Base-by-base conservation (phyloP, 2,329 filamentous ascomycete genomes). In the Penicillium sumatraense region DNA sequence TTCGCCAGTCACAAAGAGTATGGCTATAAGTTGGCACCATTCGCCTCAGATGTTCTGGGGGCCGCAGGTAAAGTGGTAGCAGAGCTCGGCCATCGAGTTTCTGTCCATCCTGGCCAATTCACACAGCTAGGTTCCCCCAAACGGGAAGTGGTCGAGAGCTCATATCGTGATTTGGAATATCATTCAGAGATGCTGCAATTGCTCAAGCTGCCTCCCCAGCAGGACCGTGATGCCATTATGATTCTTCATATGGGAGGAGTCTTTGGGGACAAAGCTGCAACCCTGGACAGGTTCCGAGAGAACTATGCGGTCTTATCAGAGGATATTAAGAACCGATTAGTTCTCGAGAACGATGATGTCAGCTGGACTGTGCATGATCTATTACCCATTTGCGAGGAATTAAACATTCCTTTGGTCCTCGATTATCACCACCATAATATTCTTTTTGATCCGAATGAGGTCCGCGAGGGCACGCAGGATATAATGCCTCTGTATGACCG, bases 341-440 rank as follows among this genome's bases (percentile, higher is more conserved):
- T 98, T 0, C 79, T 98, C 16, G 93, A 98, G 70, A 98, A 98
- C 60, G 93, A 97, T 72, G 93, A 98, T 69, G 90, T 98, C 1
- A 86, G 86, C 33, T 98, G 91, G 89, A 88, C 85, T n/a, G 90
- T 96, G 0, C 93, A 97, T 65, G 93, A 98, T 66, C 77, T 98
- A 5, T 80, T 98, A 0, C 93, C 93, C 0, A 79, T 96, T 0
- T 98, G 93, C 69, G 90, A 98, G 72, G 92, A 96, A 73, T 80
- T 97, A n/a, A 90, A 93, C 69, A 96, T 98, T 35, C 93, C 93
- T 0, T 75, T 97, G 0, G 93, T 96, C 1, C 86, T 98, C 10
- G 93, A 98, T 72, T 98, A 86, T 64, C 93, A 98, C 68, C 93
- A 98, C 65, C 91, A 98, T 79, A 97, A 97, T 72, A 97, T 98